These are phyloP conservation scores for Lichtheimia ramosa DNA, from an alignment of 371 early-diverging fungal genomes.

Conservation along the genomic window DNA sequence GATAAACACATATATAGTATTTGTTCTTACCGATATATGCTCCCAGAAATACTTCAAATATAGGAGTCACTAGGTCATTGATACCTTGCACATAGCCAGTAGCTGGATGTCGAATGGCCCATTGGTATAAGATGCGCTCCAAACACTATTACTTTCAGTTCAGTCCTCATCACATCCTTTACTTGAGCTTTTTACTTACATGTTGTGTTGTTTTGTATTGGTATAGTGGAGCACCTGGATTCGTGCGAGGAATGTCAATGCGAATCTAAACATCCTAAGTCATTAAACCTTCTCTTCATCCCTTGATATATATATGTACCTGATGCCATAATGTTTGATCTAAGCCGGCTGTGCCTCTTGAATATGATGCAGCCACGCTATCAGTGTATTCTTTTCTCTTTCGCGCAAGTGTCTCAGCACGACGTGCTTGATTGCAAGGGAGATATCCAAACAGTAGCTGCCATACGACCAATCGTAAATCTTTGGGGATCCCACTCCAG, in stretches of 20 bases:
- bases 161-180: neutral
- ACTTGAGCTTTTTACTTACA: constrained; percentile 36
- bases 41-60: constrained; percentile 90
- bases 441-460: constrained; percentile 88
- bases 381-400: constrained; percentile 92
- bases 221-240: constrained; percentile 81
- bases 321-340: constrained; percentile 92
- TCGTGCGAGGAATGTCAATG: constrained; percentile 94
- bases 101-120: constrained; percentile 98
- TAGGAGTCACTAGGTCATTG: constrained; percentile 97
- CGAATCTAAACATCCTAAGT: constrained; percentile 50
- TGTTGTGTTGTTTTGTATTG: constrained; percentile 79
- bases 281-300: too few species aligned
- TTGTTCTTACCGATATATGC: constrained; percentile 53
- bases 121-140: constrained; percentile 94
- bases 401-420: constrained; percentile 76
- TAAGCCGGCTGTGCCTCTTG: constrained; percentile 72
- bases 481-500: constrained; percentile 91
- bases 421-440: constrained; percentile 83
- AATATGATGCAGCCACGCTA: constrained; percentile 76
- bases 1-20: neutral
- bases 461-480: constrained; percentile 87
- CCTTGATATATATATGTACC: neutral
- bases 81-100: constrained; percentile 99
- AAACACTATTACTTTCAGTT: constrained; percentile 57